phyloP scores from a whole-genome alignment of 139 green algal species.

The Asterochloris erici region DNA sequence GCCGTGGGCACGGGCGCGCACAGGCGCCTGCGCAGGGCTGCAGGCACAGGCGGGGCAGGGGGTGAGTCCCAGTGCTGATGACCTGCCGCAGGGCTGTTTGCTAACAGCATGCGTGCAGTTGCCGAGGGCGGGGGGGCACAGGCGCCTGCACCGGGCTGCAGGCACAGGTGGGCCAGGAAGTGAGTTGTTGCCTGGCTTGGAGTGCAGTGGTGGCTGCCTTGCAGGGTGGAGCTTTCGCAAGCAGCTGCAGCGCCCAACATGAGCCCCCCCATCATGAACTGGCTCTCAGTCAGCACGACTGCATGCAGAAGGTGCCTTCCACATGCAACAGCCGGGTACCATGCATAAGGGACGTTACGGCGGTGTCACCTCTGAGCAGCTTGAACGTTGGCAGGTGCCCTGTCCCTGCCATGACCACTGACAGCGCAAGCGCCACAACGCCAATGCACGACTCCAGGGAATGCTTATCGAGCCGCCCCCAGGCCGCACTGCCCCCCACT shows the following conservation, averaged over 20 bases:
- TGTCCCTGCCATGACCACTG: slow-evolving; percentile 88
- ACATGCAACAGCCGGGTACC: background rate
- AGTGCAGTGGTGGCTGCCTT: background rate
- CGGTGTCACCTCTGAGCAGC: slow-evolving; percentile 69
- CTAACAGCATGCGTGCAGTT: too few relatives aligned
- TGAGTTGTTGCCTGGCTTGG: too few relatives aligned
- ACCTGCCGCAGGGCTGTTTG: too few relatives aligned
- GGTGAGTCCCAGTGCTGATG: too few relatives aligned
- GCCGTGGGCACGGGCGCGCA: slow-evolving; percentile 9
- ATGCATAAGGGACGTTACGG: background rate
- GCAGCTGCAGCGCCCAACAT: background rate
- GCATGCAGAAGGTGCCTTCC: background rate
- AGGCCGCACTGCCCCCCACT: background rate
- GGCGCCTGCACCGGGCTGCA: too few relatives aligned
- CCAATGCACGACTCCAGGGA: slow-evolving; percentile 59
- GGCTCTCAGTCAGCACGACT: background rate
- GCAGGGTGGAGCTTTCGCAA: background rate
- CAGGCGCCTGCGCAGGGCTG: slow-evolving; percentile 54
- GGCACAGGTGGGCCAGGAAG: too few relatives aligned
- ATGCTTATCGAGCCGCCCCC: slow-evolving; percentile 35
- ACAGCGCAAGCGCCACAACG: slow-evolving; percentile 65
- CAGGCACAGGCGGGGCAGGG: background rate
- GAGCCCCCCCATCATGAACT: background rate
- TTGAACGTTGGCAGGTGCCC: slow-evolving; percentile 84
- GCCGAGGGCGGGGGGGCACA: too few relatives aligned